These are phyloP conservation scores for Syzygium malaccense DNA, from an alignment of 441 rosid genomes.

Conservation along the genomic window DNA sequence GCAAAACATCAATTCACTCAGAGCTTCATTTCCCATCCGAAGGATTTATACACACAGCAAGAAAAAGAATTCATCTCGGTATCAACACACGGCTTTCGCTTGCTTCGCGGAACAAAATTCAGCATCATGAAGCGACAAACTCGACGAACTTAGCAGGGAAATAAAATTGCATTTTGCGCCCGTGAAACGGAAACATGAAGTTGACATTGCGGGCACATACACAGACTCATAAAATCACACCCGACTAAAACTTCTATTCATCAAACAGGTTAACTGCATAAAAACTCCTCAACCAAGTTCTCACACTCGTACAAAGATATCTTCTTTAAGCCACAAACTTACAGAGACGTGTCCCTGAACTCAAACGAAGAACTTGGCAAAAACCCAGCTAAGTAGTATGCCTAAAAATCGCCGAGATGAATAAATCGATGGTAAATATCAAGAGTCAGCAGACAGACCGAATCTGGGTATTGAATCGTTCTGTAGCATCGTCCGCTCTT, in stretches of 20 bases:
- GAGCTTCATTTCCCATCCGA: neutral
- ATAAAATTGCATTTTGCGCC: neutral
- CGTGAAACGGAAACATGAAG: neutral
- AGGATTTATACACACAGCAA: neutral
- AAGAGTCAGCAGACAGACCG: conserved; percentile 25
- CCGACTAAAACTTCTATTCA: neutral
- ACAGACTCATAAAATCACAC: neutral
- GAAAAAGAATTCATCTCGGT: neutral
- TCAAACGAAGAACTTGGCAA: neutral
- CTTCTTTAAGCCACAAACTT: neutral
- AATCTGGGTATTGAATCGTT: conserved; percentile 85
- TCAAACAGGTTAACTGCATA: neutral
- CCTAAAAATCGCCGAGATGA: neutral
- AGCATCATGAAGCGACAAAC: neutral
- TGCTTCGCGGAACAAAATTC: neutral
- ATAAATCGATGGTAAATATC: neutral
- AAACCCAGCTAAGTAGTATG: neutral
- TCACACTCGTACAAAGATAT: neutral
- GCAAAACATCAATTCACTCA: neutral
- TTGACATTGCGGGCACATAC: neutral
- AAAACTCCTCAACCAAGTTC: neutral
- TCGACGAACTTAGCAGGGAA: neutral
- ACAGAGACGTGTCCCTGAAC: neutral
- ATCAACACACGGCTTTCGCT: neutral
- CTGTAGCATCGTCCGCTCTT: conserved; percentile 93